Evolutionary conservation across 805 yeast species (phyloP), one percentile per base, ranked within the genome.

Genomic region (Wickerhamiella hasegawae): DNA sequence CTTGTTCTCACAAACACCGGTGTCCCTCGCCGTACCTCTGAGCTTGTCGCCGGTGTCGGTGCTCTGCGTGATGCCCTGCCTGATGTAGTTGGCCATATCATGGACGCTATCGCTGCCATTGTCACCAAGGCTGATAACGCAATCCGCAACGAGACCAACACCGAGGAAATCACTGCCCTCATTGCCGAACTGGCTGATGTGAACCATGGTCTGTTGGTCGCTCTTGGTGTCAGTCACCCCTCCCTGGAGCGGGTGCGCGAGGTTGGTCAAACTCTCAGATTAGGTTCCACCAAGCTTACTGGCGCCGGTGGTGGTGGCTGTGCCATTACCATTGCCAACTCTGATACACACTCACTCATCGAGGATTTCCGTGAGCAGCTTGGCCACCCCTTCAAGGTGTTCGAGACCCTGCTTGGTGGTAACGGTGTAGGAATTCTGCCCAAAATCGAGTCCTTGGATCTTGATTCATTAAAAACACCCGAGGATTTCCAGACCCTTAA

Each of bases 261-360:
- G 16, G 59, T 71, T n/a, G 68, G 82, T 18, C 85, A 79, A 49
- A 66, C 64, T 34, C 47, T 71, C 38, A 52, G 61, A 3, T 55
- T 90, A 14, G 98, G 98, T 5, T 73, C 78, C 39, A 87, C 98
- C 0, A 90, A 90, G 54, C 66, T 90, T 36, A 90, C 98, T 0
- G 98, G 98, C 28, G 98, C 98, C 0, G 98, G 98, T 24, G 98
- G 98, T 16, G 98, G 98, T 34, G 98, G 98, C 19, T 90, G 98
- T 62, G 94, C 97, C 9, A 77, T 90, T 37, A 90, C 97, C 0
- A 58, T 90, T 26, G 62, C 85, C 12, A 45, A 47, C 68, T 28
- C 62, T 2, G 57, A 54, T 1, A 45, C 47, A 1, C 62, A 54
- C 15, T 52, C 45, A 2, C 33, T 31, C 3, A 52, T 69, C 5